A percentile compares a stretch with the other conserved stretches of the same genome.
Evolutionary conservation across 306 rosid genomes (phyloP).

Genomic region (Aeschynomene evenia): DNA sequence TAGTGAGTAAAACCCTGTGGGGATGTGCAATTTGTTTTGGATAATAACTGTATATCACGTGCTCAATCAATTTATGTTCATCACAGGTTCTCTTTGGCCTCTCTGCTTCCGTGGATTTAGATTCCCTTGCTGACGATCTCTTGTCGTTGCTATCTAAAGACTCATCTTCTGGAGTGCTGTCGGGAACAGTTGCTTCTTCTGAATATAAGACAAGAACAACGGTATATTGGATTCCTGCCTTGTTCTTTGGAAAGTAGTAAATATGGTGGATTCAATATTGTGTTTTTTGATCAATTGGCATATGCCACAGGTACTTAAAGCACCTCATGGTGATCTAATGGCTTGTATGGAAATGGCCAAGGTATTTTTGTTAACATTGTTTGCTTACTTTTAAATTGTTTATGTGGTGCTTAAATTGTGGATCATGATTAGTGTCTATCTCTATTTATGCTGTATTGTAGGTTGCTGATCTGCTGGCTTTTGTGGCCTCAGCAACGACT

Average conservation of each 20-base stretch:
- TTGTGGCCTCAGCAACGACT: constrained; percentile 70
- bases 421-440: constrained; percentile 14
- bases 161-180: constrained; percentile 26
- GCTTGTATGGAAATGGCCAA: constrained; percentile 93
- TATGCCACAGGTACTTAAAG: constrained; percentile 64
- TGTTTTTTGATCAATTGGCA: constrained; percentile 11
- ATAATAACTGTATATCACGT: not conserved
- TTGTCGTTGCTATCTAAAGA: constrained; percentile 54
- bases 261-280: not conserved
- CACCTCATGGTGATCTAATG: constrained; percentile 80
- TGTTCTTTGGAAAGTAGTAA: not conserved
- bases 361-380: constrained; percentile 45
- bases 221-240: constrained; percentile 42
- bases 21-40: too few species aligned
- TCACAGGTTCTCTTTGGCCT: constrained; percentile 85
- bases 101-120: constrained; percentile 57
- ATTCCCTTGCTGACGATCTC: constrained; percentile 64
- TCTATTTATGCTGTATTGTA: constrained; percentile 39
- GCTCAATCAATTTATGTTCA: not conserved
- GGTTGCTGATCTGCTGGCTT: constrained; percentile 93
- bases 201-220: constrained; percentile 78
- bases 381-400: not conserved
- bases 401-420: not conserved
- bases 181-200: constrained; percentile 67
- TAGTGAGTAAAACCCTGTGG: constrained; percentile 69